A percentile compares a stretch with the other conserved stretches of the same genome.
phyloP scores from a whole-genome alignment of 2,329 filamentous ascomycete species.

The Colletotrichum brevisporum region DNA sequence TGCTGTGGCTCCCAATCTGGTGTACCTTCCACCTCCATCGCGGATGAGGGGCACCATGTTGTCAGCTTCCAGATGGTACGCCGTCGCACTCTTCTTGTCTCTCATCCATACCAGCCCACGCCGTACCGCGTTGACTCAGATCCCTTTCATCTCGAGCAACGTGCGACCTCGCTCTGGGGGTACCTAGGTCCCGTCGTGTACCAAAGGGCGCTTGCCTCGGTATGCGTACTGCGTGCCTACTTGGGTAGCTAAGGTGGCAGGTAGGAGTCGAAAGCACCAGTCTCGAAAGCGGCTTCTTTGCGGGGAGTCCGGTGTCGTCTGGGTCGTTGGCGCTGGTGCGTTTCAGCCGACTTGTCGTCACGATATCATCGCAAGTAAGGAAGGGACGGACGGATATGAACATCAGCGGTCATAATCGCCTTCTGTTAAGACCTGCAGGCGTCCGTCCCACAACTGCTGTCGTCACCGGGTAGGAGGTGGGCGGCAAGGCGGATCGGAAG shows the following conservation, averaged over 20 bases:
- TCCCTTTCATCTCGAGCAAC: slow-evolving; percentile 25
- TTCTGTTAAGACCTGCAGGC: slow-evolving; percentile 9
- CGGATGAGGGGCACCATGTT: slow-evolving; percentile 10
- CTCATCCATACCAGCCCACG: slow-evolving; percentile 33
- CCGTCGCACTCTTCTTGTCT: slow-evolving; percentile 26
- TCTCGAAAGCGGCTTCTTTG: slow-evolving; percentile 1
- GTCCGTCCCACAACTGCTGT: background rate
- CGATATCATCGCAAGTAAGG: slow-evolving; percentile 21
- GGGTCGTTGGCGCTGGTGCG: slow-evolving; percentile 11
- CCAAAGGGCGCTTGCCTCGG: background rate
- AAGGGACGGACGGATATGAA: background rate
- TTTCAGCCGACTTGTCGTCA: slow-evolving; percentile 25
- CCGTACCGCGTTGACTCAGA: slow-evolving; percentile 22
- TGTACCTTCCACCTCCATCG: background rate
- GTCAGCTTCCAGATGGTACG: slow-evolving; percentile 22
- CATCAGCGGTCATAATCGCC: slow-evolving; percentile 5
- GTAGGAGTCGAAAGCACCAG: slow-evolving; percentile 21
- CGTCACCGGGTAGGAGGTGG: slow-evolving; percentile 12
- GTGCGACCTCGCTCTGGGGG: slow-evolving; percentile 12
- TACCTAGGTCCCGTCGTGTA: background rate
- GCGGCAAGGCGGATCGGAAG: slow-evolving; percentile 6
- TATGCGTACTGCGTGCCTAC: no score
- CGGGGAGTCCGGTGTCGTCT: slow-evolving; percentile 12
- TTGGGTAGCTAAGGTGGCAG: no score
- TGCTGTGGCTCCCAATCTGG: slow-evolving; percentile 18